Conservation (phyloP, 345 rosid genomes). For the rapeseed (Brassica napus) region DNA sequence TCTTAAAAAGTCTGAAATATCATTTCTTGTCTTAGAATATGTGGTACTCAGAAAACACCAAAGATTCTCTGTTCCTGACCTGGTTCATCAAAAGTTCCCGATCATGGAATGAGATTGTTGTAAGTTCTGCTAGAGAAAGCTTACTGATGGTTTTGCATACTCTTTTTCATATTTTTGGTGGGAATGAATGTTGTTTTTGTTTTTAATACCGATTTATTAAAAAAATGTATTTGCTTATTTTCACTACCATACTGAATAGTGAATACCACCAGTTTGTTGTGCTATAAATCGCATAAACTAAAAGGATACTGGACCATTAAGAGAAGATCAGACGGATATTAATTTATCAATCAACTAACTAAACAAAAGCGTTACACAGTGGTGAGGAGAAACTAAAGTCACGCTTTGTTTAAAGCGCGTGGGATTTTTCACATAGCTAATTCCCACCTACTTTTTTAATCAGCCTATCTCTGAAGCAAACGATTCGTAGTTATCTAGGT, state of each 20-base stretch:
- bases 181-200: not conserved
- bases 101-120: constrained; percentile 9
- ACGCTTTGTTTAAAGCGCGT: constrained; percentile 52
- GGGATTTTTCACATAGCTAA: constrained; percentile 24
- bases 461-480: constrained; percentile 20
- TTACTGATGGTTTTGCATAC: constrained; percentile 25
- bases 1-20: constrained; percentile 38
- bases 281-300: not conserved
- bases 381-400: not conserved
- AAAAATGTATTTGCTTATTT: not conserved
- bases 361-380: not conserved
- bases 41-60: constrained; percentile 2
- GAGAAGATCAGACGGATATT: not conserved
- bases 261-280: not conserved
- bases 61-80: not conserved
- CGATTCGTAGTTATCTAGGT: constrained; percentile 8
- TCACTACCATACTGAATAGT: not conserved
- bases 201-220: not conserved
- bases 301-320: not conserved
- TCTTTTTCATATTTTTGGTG: constrained; percentile 2
- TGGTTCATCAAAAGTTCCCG: not conserved
- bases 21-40: not conserved
- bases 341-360: not conserved
- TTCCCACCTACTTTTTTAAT: constrained; percentile 35
- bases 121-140: constrained; percentile 14